These are phyloP conservation scores for Yarrowia sp. DNA, from an alignment of 805 yeast species.

Conservation along the genomic window DNA sequence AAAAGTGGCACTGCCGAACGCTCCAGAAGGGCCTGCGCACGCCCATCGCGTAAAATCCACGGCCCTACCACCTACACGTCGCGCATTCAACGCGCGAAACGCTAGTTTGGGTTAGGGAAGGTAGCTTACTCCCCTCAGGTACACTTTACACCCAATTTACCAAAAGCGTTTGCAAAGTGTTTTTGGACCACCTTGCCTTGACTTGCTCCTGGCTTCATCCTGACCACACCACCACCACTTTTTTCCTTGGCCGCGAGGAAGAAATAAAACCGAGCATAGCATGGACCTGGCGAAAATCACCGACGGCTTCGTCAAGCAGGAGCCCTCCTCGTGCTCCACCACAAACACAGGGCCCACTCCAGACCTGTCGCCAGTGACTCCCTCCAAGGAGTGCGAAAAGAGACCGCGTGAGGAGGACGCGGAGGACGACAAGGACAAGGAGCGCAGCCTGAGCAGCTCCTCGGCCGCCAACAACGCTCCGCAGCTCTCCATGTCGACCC, in stretches of 20 bases:
- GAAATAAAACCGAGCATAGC: background rate
- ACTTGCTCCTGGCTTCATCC: constrained; percentile 14
- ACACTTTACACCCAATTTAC: constrained; percentile 22
- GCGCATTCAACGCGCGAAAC: background rate
- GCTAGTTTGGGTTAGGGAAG: background rate
- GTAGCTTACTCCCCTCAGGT: background rate
- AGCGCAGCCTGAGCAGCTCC: too few species aligned
- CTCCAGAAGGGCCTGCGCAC: too few species aligned
- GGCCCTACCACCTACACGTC: background rate
- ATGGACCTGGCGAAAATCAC: constrained; percentile 26
- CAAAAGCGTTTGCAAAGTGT: constrained; percentile 24
- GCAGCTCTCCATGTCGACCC: too few species aligned
- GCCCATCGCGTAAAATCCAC: background rate
- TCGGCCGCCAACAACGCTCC: too few species aligned
- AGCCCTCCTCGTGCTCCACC: background rate
- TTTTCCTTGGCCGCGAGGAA: background rate
- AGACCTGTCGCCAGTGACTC: constrained; percentile 17
- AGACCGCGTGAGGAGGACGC: background rate
- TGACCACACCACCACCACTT: background rate
- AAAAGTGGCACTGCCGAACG: too few species aligned
- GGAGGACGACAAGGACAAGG: background rate
- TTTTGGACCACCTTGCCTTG: background rate
- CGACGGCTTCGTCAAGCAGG: constrained; percentile 24
- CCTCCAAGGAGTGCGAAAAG: constrained; percentile 14
- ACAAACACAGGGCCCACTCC: constrained; percentile 24